A percentile compares a stretch with the other conserved stretches of the same genome.
Conservation (phyloP, 225 moss, liverwort and hornwort species). For the Ulota crispa region DNA sequence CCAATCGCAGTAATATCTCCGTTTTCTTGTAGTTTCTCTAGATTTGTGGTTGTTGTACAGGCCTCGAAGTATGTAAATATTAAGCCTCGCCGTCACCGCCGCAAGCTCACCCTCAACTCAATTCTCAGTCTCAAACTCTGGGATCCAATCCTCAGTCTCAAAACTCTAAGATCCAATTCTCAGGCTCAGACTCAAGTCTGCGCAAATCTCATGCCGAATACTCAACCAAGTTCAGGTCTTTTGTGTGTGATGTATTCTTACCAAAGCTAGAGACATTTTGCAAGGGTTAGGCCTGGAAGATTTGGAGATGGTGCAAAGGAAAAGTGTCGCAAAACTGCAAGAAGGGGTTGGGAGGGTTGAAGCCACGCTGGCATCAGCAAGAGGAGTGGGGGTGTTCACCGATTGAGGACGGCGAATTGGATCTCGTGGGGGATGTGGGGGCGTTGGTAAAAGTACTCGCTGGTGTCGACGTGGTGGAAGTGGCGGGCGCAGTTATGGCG, state of each 20-base stretch:
- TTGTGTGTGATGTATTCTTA: too few species aligned
- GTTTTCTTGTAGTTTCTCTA: not conserved
- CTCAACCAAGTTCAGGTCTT: too few species aligned
- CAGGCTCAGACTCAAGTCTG: too few species aligned
- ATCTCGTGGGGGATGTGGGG: slow-evolving; percentile 13
- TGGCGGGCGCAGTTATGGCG: not conserved
- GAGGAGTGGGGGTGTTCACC: not conserved
- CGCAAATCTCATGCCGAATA: too few species aligned
- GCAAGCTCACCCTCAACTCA: not conserved
- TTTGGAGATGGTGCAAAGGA: not conserved
- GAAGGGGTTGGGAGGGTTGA: not conserved
- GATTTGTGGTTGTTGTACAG: not conserved
- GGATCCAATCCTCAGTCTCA: too few species aligned
- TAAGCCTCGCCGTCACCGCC: slow-evolving; percentile 8
- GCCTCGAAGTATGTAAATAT: not conserved
- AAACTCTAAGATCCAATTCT: too few species aligned
- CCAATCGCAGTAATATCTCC: slow-evolving; percentile 5
- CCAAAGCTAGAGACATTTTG: not conserved
- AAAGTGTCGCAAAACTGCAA: slow-evolving; percentile 15
- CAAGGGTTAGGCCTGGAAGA: not conserved
- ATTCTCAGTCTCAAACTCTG: not conserved
- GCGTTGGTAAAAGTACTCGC: not conserved
- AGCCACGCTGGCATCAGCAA: not conserved
- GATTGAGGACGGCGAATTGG: slow-evolving; percentile 35
- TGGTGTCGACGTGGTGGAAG: not conserved